A percentile compares a stretch with the other conserved stretches of the same genome.
These are phyloP conservation scores for Corylus americana DNA, from an alignment of 306 rosid species.

Conservation along the genomic window DNA sequence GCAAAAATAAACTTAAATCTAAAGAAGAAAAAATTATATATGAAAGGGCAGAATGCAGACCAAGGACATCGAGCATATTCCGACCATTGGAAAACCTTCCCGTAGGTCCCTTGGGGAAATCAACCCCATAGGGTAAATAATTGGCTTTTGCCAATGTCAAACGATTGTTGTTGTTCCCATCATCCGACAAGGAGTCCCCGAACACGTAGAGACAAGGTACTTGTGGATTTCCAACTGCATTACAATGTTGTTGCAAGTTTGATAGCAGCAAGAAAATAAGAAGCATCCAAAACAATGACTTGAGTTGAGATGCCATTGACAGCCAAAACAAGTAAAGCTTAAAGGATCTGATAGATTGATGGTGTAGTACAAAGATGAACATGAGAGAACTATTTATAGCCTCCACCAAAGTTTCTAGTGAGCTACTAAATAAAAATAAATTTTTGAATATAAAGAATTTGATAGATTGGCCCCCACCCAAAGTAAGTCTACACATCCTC, in stretches of 20 bases:
- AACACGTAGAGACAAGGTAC: slow-evolving; percentile 29
- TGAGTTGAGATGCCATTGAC: not conserved
- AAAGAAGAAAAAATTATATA: not conserved
- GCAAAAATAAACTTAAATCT: too few species aligned
- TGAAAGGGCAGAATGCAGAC: not conserved
- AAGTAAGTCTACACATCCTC: too few species aligned
- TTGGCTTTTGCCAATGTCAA: slow-evolving; percentile 8
- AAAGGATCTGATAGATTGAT: too few species aligned
- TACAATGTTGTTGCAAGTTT: not conserved
- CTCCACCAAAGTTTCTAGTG: too few species aligned
- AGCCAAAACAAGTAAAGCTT: too few species aligned
- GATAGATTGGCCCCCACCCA: too few species aligned
- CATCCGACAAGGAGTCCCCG: slow-evolving; percentile 30
- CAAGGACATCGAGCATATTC: not conserved
- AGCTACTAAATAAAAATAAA: too few species aligned
- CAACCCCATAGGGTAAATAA: slow-evolving; percentile 31
- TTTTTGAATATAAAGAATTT: too few species aligned
- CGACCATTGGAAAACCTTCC: slow-evolving; percentile 21
- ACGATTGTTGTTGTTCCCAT: slow-evolving; percentile 27
- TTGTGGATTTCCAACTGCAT: not conserved
- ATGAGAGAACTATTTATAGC: too few species aligned
- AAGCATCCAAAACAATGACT: not conserved
- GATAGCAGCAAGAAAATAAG: not conserved
- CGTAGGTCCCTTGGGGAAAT: slow-evolving; percentile 15
- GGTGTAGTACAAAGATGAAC: too few species aligned